Evolutionary conservation across 2,329 filamentous ascomycete genomes (phyloP), one percentile per base, ranked within the genome.

Genomic region (Lasiodiplodia gonubiensis): DNA sequence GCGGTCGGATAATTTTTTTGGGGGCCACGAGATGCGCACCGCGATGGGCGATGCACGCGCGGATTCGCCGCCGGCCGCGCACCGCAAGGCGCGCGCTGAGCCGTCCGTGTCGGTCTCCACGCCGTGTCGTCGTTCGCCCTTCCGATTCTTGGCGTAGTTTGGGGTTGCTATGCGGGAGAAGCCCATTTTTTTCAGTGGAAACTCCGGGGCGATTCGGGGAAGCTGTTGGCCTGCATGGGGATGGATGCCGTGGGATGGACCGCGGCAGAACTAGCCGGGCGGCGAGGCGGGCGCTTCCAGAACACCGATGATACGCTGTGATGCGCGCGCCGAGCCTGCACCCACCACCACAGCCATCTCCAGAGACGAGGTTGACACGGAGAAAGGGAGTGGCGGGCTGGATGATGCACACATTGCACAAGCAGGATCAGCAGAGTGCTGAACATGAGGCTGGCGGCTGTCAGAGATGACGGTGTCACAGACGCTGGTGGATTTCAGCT

Each of bases 231-330:
- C 23, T 6, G 42, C 18, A 27, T 37, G 55, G 46, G 57, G 39
- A 25, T 11, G 30, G 16, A 25, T 33, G 39, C 16, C 14, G 25
- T 42, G 25, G 27, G 46, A 30, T 12, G 23, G 35, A n/a, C 8
- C 21, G n/a, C 53, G 35, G 33, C 53, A 55, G 27, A 18, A 18
- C 39, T n/a, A 25, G 42, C 42, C 42, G 16, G 30, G 12, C 23
- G 25, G 59, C 59, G 59, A 35, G 42, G 57, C 46, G 39, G 59
- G 59, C 59, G 59, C 59, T 52, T 63, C 59, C 59, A 63, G 59
- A 63, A 63, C 27, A 30, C 27, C 59, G 10, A 51, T 51, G 59
- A 63, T 63, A 51, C 59, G 59, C 25, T 42, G 55, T 33, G 57
- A 61, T 61, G 57, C 30, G 57, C 57, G 25, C 57, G 57, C 39